Evolutionary conservation across 768 basidiomycete genomes (phyloP), one percentile per base, ranked within the genome.

Genomic region (Clitopilus passeckerianus): DNA sequence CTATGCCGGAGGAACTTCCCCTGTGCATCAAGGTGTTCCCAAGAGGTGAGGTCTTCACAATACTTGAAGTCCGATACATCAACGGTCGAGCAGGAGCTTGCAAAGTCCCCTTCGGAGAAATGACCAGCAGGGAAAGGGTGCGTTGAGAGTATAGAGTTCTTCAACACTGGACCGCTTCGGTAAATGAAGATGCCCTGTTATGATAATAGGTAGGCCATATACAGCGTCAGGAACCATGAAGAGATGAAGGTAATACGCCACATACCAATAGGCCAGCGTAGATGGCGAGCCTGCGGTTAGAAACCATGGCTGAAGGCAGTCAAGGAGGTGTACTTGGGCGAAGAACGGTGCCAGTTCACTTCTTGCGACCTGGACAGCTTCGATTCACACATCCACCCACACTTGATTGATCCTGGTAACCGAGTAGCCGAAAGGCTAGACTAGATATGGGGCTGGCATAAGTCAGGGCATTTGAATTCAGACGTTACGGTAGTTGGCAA

Each of bases 31-130:
- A 72, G 71, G n/a, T 79, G 67, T 59, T 88, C 85, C 88, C 88
- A 90, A 60, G 86, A 83, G 1, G 74, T 71, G 30, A 75, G 82
- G 64, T 90, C 89, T 66, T 90, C 89, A 67, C 89, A 90, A 64
- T 71, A 81, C 57, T 74, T 75, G 62, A 80, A 73, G 56, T 79
- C 68, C 59, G 73, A 58, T 7, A 70, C 69, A 27, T 69, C 66
- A 54, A 84, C 60, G 15, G 75, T 65, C 18, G 68, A 64, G 66
- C 86, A 89, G 46, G 82, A 75, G 0, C 73, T 68, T 23, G 70
- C 63, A 60, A 77, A 81, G 64, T 85, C 67, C 0, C 85, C 86
- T 5, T 73, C 74, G 5, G 72, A 72, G 60, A 84, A 80, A 68
- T 86, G 84, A 1, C 77, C 81, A 2, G 61, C 63, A 5, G 86